Percentiles rank a stretch among this genome's conserved stretches.
These are phyloP conservation scores for Xylariales sp. DNA, from an alignment of 2,329 filamentous ascomycete genomes.

Conservation along the genomic window DNA sequence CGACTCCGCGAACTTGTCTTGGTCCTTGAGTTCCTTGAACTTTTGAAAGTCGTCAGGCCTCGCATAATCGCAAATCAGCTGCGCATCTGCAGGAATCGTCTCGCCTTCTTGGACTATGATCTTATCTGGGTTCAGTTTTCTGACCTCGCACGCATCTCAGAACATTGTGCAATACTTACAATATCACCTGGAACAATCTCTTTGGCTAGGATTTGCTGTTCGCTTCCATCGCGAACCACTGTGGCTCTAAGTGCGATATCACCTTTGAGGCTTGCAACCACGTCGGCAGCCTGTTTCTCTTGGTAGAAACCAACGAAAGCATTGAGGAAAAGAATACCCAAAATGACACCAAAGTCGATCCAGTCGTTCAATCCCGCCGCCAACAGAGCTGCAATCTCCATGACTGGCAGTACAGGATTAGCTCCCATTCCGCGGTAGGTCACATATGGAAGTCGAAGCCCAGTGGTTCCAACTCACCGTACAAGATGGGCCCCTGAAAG, in stretches of 20 bases:
- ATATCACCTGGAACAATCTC: conserved; percentile 75
- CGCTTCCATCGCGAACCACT: conserved; percentile 63
- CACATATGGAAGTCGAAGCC: neutral
- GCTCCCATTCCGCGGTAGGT: too few relatives aligned
- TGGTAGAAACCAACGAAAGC: conserved; percentile 76
- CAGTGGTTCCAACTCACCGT: conserved; percentile 53
- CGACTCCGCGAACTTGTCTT: conserved; percentile 22
- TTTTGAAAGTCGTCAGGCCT: conserved; percentile 43
- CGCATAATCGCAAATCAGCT: conserved; percentile 69
- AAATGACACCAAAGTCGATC: conserved; percentile 75
- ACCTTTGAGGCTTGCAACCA: conserved; percentile 70
- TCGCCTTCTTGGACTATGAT: conserved; percentile 64
- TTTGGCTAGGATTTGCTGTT: conserved; percentile 66
- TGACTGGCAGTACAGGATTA: too few relatives aligned
- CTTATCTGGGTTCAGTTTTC: conserved; percentile 16
- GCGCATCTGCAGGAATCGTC: conserved; percentile 65
- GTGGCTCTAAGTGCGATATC: conserved; percentile 72
- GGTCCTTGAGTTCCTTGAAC: conserved; percentile 24
- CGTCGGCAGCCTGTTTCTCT: conserved; percentile 75
- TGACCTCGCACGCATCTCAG: neutral
- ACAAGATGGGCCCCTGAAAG: conserved; percentile 68
- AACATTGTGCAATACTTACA: conserved; percentile 37
- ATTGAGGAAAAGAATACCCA: conserved; percentile 71
- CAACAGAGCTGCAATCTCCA: conserved; percentile 72
- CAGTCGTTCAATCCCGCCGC: conserved; percentile 71